A percentile compares a stretch with the other conserved stretches of the same genome.
These are phyloP conservation scores for Pleochaeta shiraiana DNA, from an alignment of 2,329 filamentous ascomycete genomes.

Conservation along the genomic window DNA sequence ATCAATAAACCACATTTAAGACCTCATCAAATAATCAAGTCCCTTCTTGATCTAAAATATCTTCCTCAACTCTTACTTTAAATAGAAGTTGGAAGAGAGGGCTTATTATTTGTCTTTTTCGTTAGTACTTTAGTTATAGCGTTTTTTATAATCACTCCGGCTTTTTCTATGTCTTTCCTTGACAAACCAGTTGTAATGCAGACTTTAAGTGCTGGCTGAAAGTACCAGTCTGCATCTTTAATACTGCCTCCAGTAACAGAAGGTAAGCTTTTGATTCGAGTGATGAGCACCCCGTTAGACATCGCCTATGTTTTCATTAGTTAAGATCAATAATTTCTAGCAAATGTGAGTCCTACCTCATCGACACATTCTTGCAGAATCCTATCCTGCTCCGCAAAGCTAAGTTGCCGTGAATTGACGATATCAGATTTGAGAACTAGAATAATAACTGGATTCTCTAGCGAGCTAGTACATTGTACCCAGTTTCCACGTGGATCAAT, in stretches of 20 bases:
- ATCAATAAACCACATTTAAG: too few species aligned
- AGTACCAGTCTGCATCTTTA: slow-evolving; percentile 45
- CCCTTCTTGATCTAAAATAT: too few species aligned
- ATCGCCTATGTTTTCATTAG: slow-evolving; percentile 36
- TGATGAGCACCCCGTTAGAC: slow-evolving; percentile 74
- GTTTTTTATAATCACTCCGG: slow-evolving; percentile 68
- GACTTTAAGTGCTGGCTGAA: slow-evolving; percentile 71
- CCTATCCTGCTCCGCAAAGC: slow-evolving; percentile 56
- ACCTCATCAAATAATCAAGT: too few species aligned
- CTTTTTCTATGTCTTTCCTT: slow-evolving; percentile 92
- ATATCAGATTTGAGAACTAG: slow-evolving; percentile 69
- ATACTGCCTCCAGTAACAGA: slow-evolving; percentile 38
- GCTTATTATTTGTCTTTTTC: slow-evolving; percentile 31
- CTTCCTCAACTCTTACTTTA: too few species aligned
- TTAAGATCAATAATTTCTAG: not conserved
- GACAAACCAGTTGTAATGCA: slow-evolving; percentile 74
- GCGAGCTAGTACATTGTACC: slow-evolving; percentile 59
- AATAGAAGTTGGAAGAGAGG: slow-evolving; percentile 19
- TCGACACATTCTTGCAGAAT: slow-evolving; percentile 86
- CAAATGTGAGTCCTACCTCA: slow-evolving; percentile 42
- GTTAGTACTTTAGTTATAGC: slow-evolving; percentile 85
- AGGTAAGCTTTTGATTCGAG: slow-evolving; percentile 61
- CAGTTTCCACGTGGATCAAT: slow-evolving; percentile 87
- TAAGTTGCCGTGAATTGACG: slow-evolving; percentile 45
- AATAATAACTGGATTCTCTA: slow-evolving; percentile 74